These are phyloP conservation scores for Aspergillus aculeatinus DNA, from an alignment of 2,329 filamentous ascomycete species.

Conservation along the genomic window DNA sequence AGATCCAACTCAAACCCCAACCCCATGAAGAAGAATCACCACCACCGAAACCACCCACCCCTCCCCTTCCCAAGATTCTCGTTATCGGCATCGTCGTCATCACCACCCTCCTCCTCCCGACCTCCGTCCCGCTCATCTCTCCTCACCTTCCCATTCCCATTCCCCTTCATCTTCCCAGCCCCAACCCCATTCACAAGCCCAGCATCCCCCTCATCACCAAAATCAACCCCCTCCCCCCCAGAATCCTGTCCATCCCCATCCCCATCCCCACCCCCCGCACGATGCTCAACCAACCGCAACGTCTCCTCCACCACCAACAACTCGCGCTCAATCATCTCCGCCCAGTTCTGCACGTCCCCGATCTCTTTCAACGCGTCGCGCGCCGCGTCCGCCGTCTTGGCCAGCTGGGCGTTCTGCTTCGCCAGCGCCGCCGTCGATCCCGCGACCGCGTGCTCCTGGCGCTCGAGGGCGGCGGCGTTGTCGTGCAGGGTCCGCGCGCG, in stretches of 20 bases:
- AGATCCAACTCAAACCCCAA: too few species aligned
- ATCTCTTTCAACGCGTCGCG: slow-evolving; percentile 60
- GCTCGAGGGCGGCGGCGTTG: slow-evolving; percentile 54
- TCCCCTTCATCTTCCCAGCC: slow-evolving; percentile 6
- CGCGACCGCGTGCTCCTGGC: slow-evolving; percentile 56
- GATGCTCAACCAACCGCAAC: slow-evolving; percentile 32
- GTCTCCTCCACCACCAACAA: slow-evolving; percentile 46
- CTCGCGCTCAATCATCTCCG: slow-evolving; percentile 59
- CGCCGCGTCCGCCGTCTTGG: slow-evolving; percentile 55
- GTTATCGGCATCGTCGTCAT: not conserved
- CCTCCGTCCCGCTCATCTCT: not conserved
- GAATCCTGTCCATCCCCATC: slow-evolving; percentile 9
- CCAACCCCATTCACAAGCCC: not conserved
- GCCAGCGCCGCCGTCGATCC: slow-evolving; percentile 51
- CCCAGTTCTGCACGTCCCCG: slow-evolving; percentile 66
- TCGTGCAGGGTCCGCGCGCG: slow-evolving; percentile 57
- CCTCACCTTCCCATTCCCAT: slow-evolving; percentile 6
- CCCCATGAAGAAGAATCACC: not conserved
- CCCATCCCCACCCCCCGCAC: not conserved
- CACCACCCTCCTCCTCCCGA: not conserved
- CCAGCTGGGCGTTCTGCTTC: slow-evolving; percentile 55
- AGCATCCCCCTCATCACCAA: not conserved
- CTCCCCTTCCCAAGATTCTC: not conserved
- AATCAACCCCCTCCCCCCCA: not conserved
- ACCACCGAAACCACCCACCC: slow-evolving; percentile 14